Percentiles rank a stretch among this genome's conserved stretches.
Evolutionary conservation across 768 basidiomycete species (phyloP).

Genomic region (Trametes coccinea): DNA sequence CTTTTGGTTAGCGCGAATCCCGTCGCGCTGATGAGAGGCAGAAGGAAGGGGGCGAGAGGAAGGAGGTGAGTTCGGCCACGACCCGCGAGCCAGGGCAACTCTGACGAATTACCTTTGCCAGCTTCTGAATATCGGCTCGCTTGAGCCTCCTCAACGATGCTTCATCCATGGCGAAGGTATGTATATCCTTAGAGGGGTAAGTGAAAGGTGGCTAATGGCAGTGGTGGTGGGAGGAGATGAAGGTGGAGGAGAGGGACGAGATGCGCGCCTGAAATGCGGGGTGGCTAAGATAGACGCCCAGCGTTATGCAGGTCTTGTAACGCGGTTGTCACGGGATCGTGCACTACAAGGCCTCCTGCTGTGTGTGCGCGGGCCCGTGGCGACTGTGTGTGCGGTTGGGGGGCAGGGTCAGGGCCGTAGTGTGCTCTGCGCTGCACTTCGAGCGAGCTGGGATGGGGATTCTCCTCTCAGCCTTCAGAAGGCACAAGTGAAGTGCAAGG

Average conservation of each 20-base stretch:
- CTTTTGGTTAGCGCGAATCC: background rate
- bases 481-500: too few species aligned
- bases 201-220: background rate
- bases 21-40: background rate
- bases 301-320: background rate
- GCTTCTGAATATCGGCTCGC: background rate
- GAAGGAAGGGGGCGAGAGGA: background rate
- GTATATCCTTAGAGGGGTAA: background rate
- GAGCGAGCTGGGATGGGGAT: too few species aligned
- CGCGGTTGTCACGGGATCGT: background rate
- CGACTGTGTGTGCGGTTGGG: too few species aligned
- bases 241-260: background rate
- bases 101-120: background rate
- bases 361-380: too few species aligned
- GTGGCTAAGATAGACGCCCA: background rate
- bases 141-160: background rate
- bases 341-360: background rate
- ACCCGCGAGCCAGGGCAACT: background rate
- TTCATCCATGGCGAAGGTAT: background rate
- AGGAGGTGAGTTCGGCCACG: background rate
- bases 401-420: too few species aligned
- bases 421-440: too few species aligned
- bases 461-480: too few species aligned
- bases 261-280: background rate
- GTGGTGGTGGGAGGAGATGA: background rate